A percentile compares a stretch with the other conserved stretches of the same genome.
These are phyloP conservation scores for Senecio squalidus DNA, from an alignment of 140 eudicot species.

Conservation along the genomic window DNA sequence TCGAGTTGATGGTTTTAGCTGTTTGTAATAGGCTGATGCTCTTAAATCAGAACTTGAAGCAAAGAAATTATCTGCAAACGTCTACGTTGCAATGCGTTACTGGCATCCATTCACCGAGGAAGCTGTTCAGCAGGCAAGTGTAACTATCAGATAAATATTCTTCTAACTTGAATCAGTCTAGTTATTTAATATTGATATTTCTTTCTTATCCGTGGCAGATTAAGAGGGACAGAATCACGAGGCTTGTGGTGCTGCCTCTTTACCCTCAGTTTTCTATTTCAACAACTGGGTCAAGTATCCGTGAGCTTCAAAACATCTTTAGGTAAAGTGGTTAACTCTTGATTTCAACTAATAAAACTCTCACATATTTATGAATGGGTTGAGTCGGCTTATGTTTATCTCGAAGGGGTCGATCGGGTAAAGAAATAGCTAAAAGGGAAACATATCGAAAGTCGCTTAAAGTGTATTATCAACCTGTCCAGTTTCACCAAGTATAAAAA, in stretches of 20 bases:
- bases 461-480: background rate
- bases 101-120: slow-evolving; percentile 98
- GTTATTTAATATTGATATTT: background rate
- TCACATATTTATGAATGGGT: background rate
- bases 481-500: too few relatives aligned
- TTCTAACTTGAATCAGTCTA: too few relatives aligned
- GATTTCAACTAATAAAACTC: too few relatives aligned
- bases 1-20: background rate
- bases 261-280: slow-evolving; percentile 97
- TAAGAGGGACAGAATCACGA: slow-evolving; percentile 68
- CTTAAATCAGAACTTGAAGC: slow-evolving; percentile 57
- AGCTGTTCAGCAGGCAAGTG: slow-evolving; percentile 82
- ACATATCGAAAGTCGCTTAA: background rate
- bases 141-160: background rate
- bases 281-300: slow-evolving; percentile 95
- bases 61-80: slow-evolving; percentile 54
- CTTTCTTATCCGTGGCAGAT: slow-evolving; percentile 36
- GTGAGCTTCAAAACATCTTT: slow-evolving; percentile 64
- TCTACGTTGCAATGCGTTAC: slow-evolving; percentile 94
- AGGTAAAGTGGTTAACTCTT: slow-evolving; percentile 42
- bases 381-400: background rate
- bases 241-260: slow-evolving; percentile 84
- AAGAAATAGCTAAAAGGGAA: background rate
- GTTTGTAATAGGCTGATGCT: slow-evolving; percentile 61
- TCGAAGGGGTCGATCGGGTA: background rate